Percentiles rank a stretch among this genome's conserved stretches.
These are phyloP conservation scores for Sherardia arvensis DNA, from an alignment of 257 asterid genomes.

Conservation along the genomic window DNA sequence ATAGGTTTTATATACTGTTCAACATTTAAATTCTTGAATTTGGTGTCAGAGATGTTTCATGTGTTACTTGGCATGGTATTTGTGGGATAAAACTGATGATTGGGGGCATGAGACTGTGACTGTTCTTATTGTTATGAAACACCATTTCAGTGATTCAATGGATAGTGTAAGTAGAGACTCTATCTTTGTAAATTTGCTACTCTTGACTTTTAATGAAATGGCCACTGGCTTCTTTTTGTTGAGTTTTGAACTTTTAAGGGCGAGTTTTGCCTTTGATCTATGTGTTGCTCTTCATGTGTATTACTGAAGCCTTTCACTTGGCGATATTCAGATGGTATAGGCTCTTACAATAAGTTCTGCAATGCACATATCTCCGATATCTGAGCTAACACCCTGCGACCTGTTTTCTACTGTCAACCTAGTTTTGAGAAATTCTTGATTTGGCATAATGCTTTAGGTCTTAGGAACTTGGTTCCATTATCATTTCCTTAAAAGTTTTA, in stretches of 20 bases:
- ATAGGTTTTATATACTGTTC: no score
- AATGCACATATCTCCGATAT: no score
- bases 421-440: not conserved
- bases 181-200: no score
- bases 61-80: not conserved
- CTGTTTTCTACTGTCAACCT: not conserved
- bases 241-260: no score
- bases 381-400: no score
- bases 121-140: not conserved
- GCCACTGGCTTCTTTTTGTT: not conserved
- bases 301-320: no score
- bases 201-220: not conserved
- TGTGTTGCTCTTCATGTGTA: no score
- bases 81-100: not conserved
- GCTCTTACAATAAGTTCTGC: no score
- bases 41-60: not conserved
- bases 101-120: not conserved
- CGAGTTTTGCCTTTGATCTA: no score
- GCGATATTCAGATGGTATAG: no score
- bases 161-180: conserved; percentile 71
- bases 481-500: no score
- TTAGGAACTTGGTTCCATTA: not conserved
- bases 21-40: not conserved
- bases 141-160: conserved; percentile 10
- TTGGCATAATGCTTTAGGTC: not conserved